A percentile compares a stretch with the other conserved stretches of the same genome.
Conservation (phyloP, 345 rosid species). For the Tarenaya hassleriana region DNA sequence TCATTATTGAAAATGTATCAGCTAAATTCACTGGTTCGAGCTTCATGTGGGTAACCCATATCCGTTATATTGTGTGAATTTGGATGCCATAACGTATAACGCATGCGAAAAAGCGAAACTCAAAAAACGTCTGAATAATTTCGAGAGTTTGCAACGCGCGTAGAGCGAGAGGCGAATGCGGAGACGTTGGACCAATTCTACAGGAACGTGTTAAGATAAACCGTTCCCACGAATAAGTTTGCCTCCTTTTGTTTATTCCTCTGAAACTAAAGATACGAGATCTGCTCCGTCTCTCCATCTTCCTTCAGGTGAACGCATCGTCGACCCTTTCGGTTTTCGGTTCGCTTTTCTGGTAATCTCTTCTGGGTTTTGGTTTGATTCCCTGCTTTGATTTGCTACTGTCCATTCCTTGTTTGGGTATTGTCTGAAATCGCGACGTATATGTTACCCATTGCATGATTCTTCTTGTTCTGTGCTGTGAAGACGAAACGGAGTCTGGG, state of each 20-base stretch:
- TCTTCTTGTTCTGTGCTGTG: background rate
- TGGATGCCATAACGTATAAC: too few species aligned
- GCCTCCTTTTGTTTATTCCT: slow-evolving; percentile 17
- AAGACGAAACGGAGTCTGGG: background rate
- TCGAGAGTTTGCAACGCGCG: too few species aligned
- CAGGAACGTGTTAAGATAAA: slow-evolving; percentile 12
- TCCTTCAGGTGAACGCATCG: slow-evolving; percentile 20
- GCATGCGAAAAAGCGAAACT: too few species aligned
- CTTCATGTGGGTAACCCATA: too few species aligned
- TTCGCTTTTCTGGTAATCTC: background rate
- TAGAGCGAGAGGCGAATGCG: slow-evolving; percentile 22
- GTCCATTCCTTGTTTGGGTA: background rate
- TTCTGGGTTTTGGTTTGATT: slow-evolving; percentile 12
- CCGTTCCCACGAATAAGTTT: slow-evolving; percentile 5
- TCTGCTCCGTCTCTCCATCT: slow-evolving; percentile 23
- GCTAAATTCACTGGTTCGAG: too few species aligned
- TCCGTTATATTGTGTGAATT: too few species aligned
- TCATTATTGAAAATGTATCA: too few species aligned
- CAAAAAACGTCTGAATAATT: too few species aligned
- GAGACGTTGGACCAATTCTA: slow-evolving; percentile 32
- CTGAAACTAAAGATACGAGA: slow-evolving; percentile 10
- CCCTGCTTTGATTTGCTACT: slow-evolving; percentile 1
- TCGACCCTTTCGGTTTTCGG: background rate
- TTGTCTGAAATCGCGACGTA: background rate
- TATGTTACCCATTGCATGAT: background rate